Percentiles rank a stretch among this genome's conserved stretches.
Evolutionary conservation across 1,284 basidiomycete species (phyloP).

Genomic region (Ganoderma sp.): DNA sequence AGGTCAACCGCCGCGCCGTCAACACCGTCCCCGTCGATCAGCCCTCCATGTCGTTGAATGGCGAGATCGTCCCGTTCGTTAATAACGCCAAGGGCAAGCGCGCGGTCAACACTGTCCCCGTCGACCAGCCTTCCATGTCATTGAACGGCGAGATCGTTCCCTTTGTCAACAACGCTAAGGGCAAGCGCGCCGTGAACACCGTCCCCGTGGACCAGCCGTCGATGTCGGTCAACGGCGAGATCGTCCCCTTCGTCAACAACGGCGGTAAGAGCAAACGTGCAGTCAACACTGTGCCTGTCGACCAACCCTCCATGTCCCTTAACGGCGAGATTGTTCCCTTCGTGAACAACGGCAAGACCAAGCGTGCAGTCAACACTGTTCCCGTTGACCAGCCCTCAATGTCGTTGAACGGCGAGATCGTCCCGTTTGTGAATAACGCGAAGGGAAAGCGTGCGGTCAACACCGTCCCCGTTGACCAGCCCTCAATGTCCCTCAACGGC

Average conservation of each 20-base stretch:
- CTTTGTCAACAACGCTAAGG: slow-evolving; percentile 35
- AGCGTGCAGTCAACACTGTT: slow-evolving; percentile 31
- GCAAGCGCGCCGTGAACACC: slow-evolving; percentile 37
- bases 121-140: slow-evolving; percentile 30
- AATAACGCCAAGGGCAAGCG: slow-evolving; percentile 14
- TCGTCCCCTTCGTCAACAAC: slow-evolving; percentile 34
- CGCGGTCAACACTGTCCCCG: slow-evolving; percentile 31
- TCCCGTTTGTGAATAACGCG: slow-evolving; percentile 33
- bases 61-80: slow-evolving; percentile 30
- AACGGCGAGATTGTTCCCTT: slow-evolving; percentile 26
- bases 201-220: slow-evolving; percentile 43
- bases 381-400: slow-evolving; percentile 43
- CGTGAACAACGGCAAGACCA: slow-evolving; percentile 24
- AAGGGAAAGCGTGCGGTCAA: slow-evolving; percentile 38
- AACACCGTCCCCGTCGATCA: slow-evolving; percentile 43
- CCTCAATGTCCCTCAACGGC: slow-evolving; percentile 35
- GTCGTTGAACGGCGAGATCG: slow-evolving; percentile 34
- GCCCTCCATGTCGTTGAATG: slow-evolving; percentile 35
- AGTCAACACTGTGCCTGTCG: slow-evolving; percentile 34
- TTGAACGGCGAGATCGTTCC: slow-evolving; percentile 26
- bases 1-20: slow-evolving; percentile 6
- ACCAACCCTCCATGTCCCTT: slow-evolving; percentile 34
- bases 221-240: slow-evolving; percentile 32
- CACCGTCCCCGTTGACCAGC: slow-evolving; percentile 43
- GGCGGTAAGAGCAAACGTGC: slow-evolving; percentile 31